Percentiles rank a stretch among this genome's conserved stretches.
These are phyloP conservation scores for Zymoseptoria ardabiliae DNA, from an alignment of 2,329 filamentous ascomycete species.

Conservation along the genomic window DNA sequence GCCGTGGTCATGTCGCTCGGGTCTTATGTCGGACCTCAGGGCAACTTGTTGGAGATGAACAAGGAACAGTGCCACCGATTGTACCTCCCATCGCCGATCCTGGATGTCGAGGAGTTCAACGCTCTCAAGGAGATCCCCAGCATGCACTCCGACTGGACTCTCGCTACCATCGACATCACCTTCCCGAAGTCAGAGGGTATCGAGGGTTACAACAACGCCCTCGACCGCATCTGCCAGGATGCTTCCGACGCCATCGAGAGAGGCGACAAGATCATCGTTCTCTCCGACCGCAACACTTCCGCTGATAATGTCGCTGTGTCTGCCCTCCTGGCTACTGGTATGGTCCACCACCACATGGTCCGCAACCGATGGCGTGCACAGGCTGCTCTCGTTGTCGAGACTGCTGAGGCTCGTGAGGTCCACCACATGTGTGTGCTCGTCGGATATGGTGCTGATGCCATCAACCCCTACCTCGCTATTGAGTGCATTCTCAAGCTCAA, in stretches of 20 bases:
- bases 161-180: constrained; percentile 85
- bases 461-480: constrained; percentile 91
- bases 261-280: constrained; percentile 74
- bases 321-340: constrained; percentile 76
- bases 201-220: constrained; percentile 74
- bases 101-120: constrained; percentile 87
- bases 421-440: constrained; percentile 98
- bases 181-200: constrained; percentile 81
- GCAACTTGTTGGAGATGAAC: constrained; percentile 91
- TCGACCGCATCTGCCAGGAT: constrained; percentile 82
- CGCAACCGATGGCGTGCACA: constrained; percentile 93
- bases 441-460: constrained; percentile 87
- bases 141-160: constrained; percentile 72
- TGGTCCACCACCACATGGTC: constrained; percentile 92
- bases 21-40: constrained; percentile 92
- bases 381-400: constrained; percentile 81
- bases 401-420: constrained; percentile 90
- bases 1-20: constrained; percentile 97
- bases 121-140: constrained; percentile 69
- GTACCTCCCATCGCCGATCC: constrained; percentile 77
- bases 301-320: constrained; percentile 79
- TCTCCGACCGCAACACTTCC: constrained; percentile 82
- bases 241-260: constrained; percentile 76
- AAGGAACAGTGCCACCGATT: constrained; percentile 79
- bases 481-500: constrained; percentile 97